Percentiles rank a stretch among this genome's conserved stretches.
Evolutionary conservation across 1,284 basidiomycete species (phyloP).

Genomic region (Porodaedalea pini): DNA sequence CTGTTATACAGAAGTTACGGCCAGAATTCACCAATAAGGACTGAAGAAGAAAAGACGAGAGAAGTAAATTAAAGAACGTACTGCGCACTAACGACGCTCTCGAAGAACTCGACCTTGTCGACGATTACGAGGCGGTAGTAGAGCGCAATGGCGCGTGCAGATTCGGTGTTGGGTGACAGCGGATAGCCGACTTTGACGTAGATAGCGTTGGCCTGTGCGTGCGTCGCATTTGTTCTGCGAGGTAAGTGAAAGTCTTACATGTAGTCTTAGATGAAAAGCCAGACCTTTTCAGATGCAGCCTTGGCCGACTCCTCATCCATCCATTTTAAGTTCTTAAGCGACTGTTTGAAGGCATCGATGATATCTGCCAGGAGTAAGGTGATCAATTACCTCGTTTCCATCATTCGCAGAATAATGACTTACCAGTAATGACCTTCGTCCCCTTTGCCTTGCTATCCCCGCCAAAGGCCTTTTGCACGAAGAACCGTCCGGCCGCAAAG

Average conservation of each 20-base stretch:
- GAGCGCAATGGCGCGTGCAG: conserved; percentile 62
- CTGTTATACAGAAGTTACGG: conserved; percentile 33
- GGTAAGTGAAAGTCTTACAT: neutral
- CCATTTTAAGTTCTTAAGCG: conserved; percentile 80
- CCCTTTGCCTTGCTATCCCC: conserved; percentile 79
- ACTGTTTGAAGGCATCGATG: conserved; percentile 79
- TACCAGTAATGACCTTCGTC: conserved; percentile 79
- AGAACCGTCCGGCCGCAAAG: conserved; percentile 76
- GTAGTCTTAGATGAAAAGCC: neutral
- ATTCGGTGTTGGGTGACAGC: conserved; percentile 74
- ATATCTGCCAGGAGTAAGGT: conserved; percentile 49
- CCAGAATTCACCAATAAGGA: conserved; percentile 12
- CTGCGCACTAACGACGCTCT: conserved; percentile 72
- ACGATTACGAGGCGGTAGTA: conserved; percentile 79
- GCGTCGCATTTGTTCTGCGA: neutral
- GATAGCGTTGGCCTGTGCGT: conserved; percentile 64
- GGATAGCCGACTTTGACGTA: conserved; percentile 90
- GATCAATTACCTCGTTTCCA: neutral
- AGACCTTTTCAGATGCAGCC: conserved; percentile 82
- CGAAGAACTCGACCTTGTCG: conserved; percentile 73
- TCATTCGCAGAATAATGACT: conserved; percentile 18
- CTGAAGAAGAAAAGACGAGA: neutral
- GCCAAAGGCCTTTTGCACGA: conserved; percentile 84
- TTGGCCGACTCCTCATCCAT: conserved; percentile 85
- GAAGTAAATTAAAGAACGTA: conserved; percentile 32